Base-by-base conservation (phyloP, 2,329 filamentous ascomycete genomes). In the Triangularia verruculosa region DNA sequence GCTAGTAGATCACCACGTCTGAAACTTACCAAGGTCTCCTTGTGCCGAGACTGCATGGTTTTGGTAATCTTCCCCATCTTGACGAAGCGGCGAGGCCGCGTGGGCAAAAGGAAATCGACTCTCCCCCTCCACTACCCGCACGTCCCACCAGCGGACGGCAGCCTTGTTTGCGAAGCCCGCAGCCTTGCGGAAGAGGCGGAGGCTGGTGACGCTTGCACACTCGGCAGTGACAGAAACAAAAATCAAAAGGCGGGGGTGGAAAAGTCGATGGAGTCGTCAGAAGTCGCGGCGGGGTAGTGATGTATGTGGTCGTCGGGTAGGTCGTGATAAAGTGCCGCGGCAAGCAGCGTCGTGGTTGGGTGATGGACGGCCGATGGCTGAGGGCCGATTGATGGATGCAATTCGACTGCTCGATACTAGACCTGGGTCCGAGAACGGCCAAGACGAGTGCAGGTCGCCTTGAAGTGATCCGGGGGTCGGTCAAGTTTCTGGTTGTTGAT, bases 31-130 rank as follows among this genome's bases (percentile, higher is more conserved):
- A 88, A 73, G 28, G 85, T 88, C 77, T 89, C 87, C 78, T 81
- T 82, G 74, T 89, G 87, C 79, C 89, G 89, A 65, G 81, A 74
- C 77, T 88, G 86, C 79, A 89, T 86, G 69, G 81, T 78, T 79
- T 89, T 89, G 64, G 82, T 86, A 72, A 89, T 89, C 78, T 86
- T 88, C 74, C 84, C 87, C 87, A 89, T 89, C 72, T 70, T 86
- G 81, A 80, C 77, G 74, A 74, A 75, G 85, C 85, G 85, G 86
- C 83, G 78, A 76, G 77, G 84, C 85, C 84, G 84, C 85, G 72
- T 72, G 72, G 68, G 69, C 68, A 61, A 63, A 67, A 74, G 72
- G 75, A 76, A 72, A 68, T 70, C 68, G 70, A 77, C 78, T 73
- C 78, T 80, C 82, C 84, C 83, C 83, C 83, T 84, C 84, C 83